These are phyloP conservation scores for Alternaria arbusti DNA, from an alignment of 2,329 filamentous ascomycete genomes.

Conservation along the genomic window DNA sequence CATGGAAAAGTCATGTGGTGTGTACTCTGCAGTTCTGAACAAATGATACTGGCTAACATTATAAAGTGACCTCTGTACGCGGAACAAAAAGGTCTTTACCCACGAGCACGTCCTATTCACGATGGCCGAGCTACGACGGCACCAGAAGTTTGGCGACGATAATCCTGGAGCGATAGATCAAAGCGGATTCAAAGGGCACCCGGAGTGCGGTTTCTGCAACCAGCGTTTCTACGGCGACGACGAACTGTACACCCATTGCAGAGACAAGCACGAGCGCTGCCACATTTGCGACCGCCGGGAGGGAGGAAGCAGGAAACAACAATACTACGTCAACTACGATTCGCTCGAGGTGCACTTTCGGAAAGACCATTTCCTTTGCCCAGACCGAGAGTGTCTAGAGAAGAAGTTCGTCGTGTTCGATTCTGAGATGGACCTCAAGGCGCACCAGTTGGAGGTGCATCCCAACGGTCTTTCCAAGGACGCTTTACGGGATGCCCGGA, in stretches of 20 bases:
- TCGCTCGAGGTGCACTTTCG: conserved; percentile 85
- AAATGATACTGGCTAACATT: conserved; percentile 7
- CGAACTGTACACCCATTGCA: conserved; percentile 91
- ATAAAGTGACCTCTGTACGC: conserved; percentile 77
- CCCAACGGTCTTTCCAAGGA: conserved; percentile 82
- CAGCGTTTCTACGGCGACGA: conserved; percentile 95
- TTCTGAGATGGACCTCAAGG: conserved; percentile 92
- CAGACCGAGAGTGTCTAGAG: conserved; percentile 85
- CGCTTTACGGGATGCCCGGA: conserved; percentile 78
- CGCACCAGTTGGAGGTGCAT: conserved; percentile 86
- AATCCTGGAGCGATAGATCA: conserved; percentile 88
- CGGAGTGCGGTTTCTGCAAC: conserved; percentile 90
- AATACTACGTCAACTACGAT: conserved; percentile 91
- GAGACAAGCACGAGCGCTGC: conserved; percentile 92
- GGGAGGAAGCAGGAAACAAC: conserved; percentile 67
- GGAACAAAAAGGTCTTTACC: conserved; percentile 97
- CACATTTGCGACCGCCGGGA: conserved; percentile 84
- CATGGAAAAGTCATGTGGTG: conserved; percentile 88
- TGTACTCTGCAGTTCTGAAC: conserved; percentile 28
- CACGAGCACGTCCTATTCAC: conserved; percentile 96
- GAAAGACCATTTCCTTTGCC: conserved; percentile 84
- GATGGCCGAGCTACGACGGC: conserved; percentile 77
- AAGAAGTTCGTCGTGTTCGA: conserved; percentile 99
- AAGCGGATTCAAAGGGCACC: conserved; percentile 95
- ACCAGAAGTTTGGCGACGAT: conserved; percentile 91